Percentiles rank a stretch among this genome's conserved stretches.
Conservation (phyloP, 495 filamentous ascomycete species). For the Aspergillus funiculosus region DNA sequence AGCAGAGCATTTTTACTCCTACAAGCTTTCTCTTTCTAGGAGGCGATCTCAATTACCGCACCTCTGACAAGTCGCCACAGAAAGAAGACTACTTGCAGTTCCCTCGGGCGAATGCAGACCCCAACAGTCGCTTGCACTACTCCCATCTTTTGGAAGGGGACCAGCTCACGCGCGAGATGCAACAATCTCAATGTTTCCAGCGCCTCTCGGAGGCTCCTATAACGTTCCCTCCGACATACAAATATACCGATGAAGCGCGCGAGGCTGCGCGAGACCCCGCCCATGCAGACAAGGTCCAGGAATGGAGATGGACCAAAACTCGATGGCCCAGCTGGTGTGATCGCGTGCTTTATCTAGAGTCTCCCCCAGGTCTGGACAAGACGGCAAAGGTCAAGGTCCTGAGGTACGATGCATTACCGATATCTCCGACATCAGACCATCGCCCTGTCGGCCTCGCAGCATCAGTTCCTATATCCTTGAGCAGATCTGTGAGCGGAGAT, state of each 20-base stretch:
- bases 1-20: slow-evolving; percentile 61
- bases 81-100: slow-evolving; percentile 48
- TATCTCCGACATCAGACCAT: slow-evolving; percentile 77
- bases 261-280: slow-evolving; percentile 25
- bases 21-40: slow-evolving; percentile 74
- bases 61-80: slow-evolving; percentile 53
- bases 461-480: slow-evolving; percentile 46
- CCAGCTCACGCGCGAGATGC: slow-evolving; percentile 67
- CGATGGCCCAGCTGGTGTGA: slow-evolving; percentile 95
- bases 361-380: slow-evolving; percentile 44
- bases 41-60: slow-evolving; percentile 94
- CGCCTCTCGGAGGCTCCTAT: slow-evolving; percentile 69
- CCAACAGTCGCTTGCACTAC: slow-evolving; percentile 47
- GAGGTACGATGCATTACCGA: slow-evolving; percentile 66
- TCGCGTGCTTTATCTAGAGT: slow-evolving; percentile 72
- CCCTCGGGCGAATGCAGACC: slow-evolving; percentile 50
- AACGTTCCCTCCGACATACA: slow-evolving; percentile 88
- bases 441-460: slow-evolving; percentile 68
- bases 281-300: slow-evolving; percentile 33
- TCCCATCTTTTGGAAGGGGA: slow-evolving; percentile 63
- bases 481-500: slow-evolving; percentile 22
- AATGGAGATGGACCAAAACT: slow-evolving; percentile 70
- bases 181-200: slow-evolving; percentile 61
- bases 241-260: slow-evolving; percentile 53
- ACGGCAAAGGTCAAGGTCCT: slow-evolving; percentile 38